Conservation (phyloP, 257 asterid genomes). For the Echites panduratus region DNA sequence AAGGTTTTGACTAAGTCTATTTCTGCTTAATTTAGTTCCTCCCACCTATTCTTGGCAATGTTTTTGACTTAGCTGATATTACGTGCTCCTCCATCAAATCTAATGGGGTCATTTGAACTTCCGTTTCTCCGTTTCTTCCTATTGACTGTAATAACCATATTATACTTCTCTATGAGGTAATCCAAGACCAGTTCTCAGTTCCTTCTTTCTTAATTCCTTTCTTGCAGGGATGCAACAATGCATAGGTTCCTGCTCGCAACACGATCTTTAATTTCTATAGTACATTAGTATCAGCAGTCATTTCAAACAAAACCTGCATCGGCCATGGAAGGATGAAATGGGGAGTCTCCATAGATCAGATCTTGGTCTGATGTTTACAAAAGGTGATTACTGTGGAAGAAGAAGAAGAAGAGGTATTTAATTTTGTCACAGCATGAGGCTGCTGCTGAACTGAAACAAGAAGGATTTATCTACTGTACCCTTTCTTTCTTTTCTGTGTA, state of each 20-base stretch:
- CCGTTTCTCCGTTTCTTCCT: too few species aligned
- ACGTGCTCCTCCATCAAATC: too few species aligned
- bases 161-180: neutral
- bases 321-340: neutral
- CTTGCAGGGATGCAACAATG: neutral
- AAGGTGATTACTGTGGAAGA: too few species aligned
- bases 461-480: neutral
- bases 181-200: neutral
- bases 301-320: neutral
- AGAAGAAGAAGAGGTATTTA: too few species aligned
- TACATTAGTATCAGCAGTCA: neutral
- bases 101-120: too few species aligned
- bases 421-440: too few species aligned
- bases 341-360: neutral
- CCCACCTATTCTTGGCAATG: too few species aligned
- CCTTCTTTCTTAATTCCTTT: neutral
- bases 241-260: neutral
- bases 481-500: neutral
- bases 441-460: neutral
- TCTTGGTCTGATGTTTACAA: neutral
- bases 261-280: neutral
- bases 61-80: too few species aligned
- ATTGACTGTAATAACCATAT: too few species aligned
- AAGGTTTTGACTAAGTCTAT: too few species aligned
- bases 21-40: too few species aligned